phyloP scores from a whole-genome alignment of 176 grass and related monocot genomes.

The Hyparrhenia diplandra region DNA sequence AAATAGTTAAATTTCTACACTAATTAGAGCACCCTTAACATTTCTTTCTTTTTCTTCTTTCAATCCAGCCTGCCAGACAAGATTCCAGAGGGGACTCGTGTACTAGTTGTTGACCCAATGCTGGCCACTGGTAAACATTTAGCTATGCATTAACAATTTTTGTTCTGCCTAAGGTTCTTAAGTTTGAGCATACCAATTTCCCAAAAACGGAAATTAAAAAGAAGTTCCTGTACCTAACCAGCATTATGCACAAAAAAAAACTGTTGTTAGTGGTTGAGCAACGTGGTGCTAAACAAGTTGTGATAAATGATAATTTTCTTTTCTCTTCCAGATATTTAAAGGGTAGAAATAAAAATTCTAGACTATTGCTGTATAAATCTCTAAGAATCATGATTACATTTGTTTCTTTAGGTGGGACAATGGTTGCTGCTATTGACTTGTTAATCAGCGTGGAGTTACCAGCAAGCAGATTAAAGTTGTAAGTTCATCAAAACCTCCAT shows the following conservation, averaged over 20 bases:
- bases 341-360: neutral
- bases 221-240: neutral
- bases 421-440: conserved; percentile 86
- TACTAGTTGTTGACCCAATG: conserved; percentile 94
- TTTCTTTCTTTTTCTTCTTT: neutral
- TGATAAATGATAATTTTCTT: neutral
- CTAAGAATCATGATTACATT: neutral
- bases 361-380: neutral
- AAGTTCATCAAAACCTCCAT: conserved; percentile 28
- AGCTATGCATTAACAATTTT: conserved; percentile 6
- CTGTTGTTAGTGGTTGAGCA: neutral
- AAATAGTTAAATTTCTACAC: neutral
- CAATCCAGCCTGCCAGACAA: conserved; percentile 77
- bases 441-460: conserved; percentile 72
- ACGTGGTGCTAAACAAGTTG: neutral
- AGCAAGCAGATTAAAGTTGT: conserved; percentile 94
- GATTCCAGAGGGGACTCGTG: conserved; percentile 72
- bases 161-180: neutral
- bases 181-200: neutral
- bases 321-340: neutral
- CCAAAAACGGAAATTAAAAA: neutral
- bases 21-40: neutral
- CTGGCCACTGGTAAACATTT: conserved; percentile 74
- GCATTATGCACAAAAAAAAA: neutral
- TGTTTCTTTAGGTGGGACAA: conserved; percentile 83